A percentile compares a stretch with the other conserved stretches of the same genome.
Conservation (phyloP, 306 rosid genomes). For the Gastrolobium villosum region DNA sequence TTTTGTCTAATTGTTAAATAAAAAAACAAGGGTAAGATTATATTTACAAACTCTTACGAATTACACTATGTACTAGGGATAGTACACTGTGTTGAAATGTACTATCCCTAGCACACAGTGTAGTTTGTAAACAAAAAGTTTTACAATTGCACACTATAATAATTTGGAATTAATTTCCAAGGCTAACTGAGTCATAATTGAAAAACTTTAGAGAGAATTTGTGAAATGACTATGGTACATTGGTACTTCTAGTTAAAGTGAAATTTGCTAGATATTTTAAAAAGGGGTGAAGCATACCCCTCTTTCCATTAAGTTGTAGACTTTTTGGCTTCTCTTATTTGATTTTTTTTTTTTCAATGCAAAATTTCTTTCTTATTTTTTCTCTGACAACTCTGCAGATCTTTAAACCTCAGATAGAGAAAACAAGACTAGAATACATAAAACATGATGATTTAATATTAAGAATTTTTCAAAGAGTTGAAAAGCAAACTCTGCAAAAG, state of each 20-base stretch:
- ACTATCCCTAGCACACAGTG: no score
- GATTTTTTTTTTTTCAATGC: background rate
- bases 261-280: background rate
- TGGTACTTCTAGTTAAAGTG: background rate
- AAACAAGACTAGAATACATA: slow-evolving; percentile 58
- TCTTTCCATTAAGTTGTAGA: background rate
- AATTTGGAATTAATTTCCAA: background rate
- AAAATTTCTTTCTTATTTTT: slow-evolving; percentile 4
- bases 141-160: background rate
- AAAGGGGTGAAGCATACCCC: background rate
- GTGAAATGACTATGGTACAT: background rate
- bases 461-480: slow-evolving; percentile 59
- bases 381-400: slow-evolving; percentile 45
- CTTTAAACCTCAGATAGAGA: slow-evolving; percentile 62
- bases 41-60: no score
- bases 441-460: slow-evolving; percentile 57
- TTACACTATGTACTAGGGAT: no score
- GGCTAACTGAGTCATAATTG: background rate
- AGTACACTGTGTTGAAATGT: no score
- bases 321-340: background rate
- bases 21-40: no score
- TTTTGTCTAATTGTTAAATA: background rate
- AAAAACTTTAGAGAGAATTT: background rate
- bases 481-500: slow-evolving; percentile 61
- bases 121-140: no score